Base-by-base conservation (phyloP, 2,329 filamentous ascomycete species). In the Colletotrichum melonis region DNA sequence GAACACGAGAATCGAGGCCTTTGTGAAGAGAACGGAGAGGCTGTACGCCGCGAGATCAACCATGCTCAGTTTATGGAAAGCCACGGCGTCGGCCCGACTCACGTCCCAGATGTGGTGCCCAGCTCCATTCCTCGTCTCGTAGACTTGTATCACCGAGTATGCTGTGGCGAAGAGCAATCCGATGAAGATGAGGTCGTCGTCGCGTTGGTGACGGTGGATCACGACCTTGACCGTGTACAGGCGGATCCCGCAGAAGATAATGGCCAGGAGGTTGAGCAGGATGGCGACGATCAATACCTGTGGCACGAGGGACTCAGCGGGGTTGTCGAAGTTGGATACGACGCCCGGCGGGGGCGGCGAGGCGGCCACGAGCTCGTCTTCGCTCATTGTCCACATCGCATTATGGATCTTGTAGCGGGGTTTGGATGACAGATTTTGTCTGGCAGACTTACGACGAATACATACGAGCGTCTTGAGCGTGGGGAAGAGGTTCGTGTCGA, bases 1-100 rank as follows among this genome's bases (percentile, higher is more conserved):
- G 14, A 78, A 78, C 19, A 69, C 46, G 4, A 78, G 59, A 14
- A 78, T 75, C 2, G 76, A 77, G 4, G 70, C 74, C 22, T 78
- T 78, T 24, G 73, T 75, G 16, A 77, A 78, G 12, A 77, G 42
- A 1, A 74, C 74, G 2, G 75, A 71, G 6, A 77, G 30, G 49
- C 76, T 77, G 49, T 77, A 78, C 12, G 69, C 67, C 5, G 71
- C 67, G 16, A 73, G 60, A 6, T 73, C 71, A 16, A n/a, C 68
- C 67, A 73, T 73, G 55, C 71, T 73, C 56, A 73, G 14, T 19
- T 71, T 73, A 8, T 73, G 71, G 19, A 73, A 73, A 9, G 67
- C n/a, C 2, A 73, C n/a, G 2, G 62, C 28, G 6, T 70, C 55
- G 4, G 46, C 60, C 14, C 26, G 49, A 49, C 66, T 46, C 12